phyloP scores from a whole-genome alignment of 1,139 yeast genomes.

The Dujonia santamariae region DNA sequence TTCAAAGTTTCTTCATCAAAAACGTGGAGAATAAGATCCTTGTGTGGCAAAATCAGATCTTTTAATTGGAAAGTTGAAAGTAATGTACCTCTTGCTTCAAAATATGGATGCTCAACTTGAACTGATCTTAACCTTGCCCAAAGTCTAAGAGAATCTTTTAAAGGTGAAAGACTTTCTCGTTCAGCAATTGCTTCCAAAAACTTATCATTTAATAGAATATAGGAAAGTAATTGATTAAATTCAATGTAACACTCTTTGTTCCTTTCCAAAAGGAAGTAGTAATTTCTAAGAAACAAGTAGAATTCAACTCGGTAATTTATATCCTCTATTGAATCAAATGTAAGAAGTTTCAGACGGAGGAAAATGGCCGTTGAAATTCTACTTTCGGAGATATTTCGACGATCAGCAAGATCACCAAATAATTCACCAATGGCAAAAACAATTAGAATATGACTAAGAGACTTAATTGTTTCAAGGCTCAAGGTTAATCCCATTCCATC shows the following conservation, averaged over 20 bases:
- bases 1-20: conserved; percentile 13
- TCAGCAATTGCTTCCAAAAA: conserved; percentile 22
- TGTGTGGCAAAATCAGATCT: conserved; percentile 26
- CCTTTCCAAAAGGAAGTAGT: conserved; percentile 20
- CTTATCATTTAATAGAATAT: conserved; percentile 24
- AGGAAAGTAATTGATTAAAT: conserved; percentile 27
- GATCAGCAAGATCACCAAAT: too few species aligned
- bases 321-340: conserved; percentile 15
- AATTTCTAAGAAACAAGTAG: conserved; percentile 26
- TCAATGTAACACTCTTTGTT: conserved; percentile 29
- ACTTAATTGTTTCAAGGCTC: too few species aligned
- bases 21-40: conserved; percentile 12
- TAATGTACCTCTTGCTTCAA: conserved; percentile 30
- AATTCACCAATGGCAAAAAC: too few species aligned
- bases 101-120: conserved; percentile 28
- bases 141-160: conserved; percentile 1
- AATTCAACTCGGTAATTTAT: conserved; percentile 26
- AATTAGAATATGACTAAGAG: too few species aligned
- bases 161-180: conserved; percentile 1
- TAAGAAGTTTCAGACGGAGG: neutral
- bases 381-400: too few species aligned
- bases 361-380: conserved; percentile 1
- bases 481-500: too few species aligned
- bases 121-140: conserved; percentile 15
- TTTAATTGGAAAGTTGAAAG: conserved; percentile 27